Percentiles rank a stretch among this genome's conserved stretches.
Conservation (phyloP, 352 stramenopile species). For the Peronospora farinosa region DNA sequence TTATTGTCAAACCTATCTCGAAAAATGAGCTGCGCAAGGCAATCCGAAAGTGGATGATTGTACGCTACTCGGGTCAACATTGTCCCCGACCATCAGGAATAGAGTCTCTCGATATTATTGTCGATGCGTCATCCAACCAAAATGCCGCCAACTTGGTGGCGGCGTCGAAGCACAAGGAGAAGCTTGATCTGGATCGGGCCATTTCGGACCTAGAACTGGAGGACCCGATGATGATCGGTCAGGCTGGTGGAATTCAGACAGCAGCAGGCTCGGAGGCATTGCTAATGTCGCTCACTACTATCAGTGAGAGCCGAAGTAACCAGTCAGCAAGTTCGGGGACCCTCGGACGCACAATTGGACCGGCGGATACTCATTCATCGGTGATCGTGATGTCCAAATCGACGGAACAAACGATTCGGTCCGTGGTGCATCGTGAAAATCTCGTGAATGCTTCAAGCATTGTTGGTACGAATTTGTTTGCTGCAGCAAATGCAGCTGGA, state of each 20-base stretch:
- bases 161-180: conserved; percentile 67
- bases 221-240: conserved; percentile 81
- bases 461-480: conserved; percentile 33
- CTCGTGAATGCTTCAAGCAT: conserved; percentile 37
- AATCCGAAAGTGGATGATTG: conserved; percentile 75
- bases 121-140: conserved; percentile 24
- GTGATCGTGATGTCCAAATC: conserved; percentile 13
- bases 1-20: conserved; percentile 82
- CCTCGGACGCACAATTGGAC: conserved; percentile 26
- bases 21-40: conserved; percentile 57
- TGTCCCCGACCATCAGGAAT: conserved; percentile 13
- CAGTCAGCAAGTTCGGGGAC: conserved; percentile 40
- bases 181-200: conserved; percentile 65
- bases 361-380: conserved; percentile 12
- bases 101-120: conserved; percentile 9
- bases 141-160: conserved; percentile 55
- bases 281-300: conserved; percentile 43
- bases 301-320: conserved; percentile 50
- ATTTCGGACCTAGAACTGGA: conserved; percentile 83
- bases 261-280: conserved; percentile 36
- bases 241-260: conserved; percentile 33
- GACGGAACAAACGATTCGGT: conserved; percentile 11
- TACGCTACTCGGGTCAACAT: conserved; percentile 61
- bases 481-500: conserved; percentile 29
- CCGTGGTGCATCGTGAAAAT: conserved; percentile 15